Percentiles rank a stretch among this genome's conserved stretches.
Conservation (phyloP, 331 rosid genomes). For the Quercus lobata region DNA sequence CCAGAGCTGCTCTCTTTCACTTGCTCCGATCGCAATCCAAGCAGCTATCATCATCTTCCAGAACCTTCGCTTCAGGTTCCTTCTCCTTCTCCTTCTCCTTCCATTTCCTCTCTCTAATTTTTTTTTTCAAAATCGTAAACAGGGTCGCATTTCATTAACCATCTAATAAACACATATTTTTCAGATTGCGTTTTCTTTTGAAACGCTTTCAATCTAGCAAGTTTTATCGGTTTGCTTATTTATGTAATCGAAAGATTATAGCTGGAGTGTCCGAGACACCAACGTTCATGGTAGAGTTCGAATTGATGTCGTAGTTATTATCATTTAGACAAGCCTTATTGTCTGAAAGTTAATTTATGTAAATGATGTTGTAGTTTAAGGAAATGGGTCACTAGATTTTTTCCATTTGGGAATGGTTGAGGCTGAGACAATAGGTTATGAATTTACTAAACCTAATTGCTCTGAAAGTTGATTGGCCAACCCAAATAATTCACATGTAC, state of each 20-base stretch:
- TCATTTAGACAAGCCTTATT: too few species aligned
- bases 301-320: too few species aligned
- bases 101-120: not conserved
- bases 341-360: too few species aligned
- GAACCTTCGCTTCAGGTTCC: slow-evolving; percentile 39
- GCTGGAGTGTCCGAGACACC: not conserved
- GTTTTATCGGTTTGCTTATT: too few species aligned
- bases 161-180: too few species aligned
- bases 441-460: not conserved
- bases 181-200: too few species aligned
- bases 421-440: not conserved
- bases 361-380: too few species aligned
- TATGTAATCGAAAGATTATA: too few species aligned
- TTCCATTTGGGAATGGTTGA: not conserved
- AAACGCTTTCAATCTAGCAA: too few species aligned
- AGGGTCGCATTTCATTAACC: too few species aligned
- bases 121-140: not conserved
- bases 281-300: too few species aligned
- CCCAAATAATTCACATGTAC: not conserved
- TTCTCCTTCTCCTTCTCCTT: not conserved
- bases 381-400: not conserved
- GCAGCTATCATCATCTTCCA: slow-evolving; percentile 18
- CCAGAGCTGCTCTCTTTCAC: slow-evolving; percentile 51
- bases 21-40: slow-evolving; percentile 52
- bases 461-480: not conserved